These are phyloP conservation scores for Penicillium sp. DNA, from an alignment of 2,329 filamentous ascomycete species.

Conservation along the genomic window DNA sequence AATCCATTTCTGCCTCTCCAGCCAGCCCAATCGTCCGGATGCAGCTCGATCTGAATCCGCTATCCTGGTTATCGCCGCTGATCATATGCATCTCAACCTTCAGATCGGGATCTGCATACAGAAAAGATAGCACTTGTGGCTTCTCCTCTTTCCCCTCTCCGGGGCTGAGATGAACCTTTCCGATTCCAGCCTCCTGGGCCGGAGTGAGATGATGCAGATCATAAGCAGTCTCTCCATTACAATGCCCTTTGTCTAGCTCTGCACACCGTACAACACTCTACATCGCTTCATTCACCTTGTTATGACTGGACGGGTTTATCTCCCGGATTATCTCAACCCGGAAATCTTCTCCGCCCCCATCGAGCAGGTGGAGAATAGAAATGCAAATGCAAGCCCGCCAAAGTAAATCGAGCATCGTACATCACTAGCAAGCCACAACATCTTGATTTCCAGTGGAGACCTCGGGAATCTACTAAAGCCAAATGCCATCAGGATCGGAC, in stretches of 20 bases:
- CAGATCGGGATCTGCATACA: neutral
- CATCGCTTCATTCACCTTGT: neutral
- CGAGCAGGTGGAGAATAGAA: neutral
- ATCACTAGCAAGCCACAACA: neutral
- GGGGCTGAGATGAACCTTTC: neutral
- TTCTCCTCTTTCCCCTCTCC: no score
- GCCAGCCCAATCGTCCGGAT: conserved; percentile 1
- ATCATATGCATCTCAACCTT: conserved; percentile 1
- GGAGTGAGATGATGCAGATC: neutral
- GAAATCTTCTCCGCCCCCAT: neutral
- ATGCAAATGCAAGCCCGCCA: neutral
- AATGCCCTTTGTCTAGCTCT: neutral
- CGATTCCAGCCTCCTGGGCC: neutral
- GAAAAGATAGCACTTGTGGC: no score
- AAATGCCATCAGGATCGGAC: neutral
- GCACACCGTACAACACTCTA: neutral
- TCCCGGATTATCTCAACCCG: neutral
- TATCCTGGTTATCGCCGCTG: conserved; percentile 6
- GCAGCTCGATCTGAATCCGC: conserved; percentile 4
- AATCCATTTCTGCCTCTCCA: conserved; percentile 1
- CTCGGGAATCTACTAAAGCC: no score
- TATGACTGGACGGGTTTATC: neutral
- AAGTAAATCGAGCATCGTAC: neutral
- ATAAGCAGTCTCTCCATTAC: neutral
- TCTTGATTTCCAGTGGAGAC: neutral